phyloP scores from a whole-genome alignment of 352 stramenopile genomes.

The Globisporangium spiculum region DNA sequence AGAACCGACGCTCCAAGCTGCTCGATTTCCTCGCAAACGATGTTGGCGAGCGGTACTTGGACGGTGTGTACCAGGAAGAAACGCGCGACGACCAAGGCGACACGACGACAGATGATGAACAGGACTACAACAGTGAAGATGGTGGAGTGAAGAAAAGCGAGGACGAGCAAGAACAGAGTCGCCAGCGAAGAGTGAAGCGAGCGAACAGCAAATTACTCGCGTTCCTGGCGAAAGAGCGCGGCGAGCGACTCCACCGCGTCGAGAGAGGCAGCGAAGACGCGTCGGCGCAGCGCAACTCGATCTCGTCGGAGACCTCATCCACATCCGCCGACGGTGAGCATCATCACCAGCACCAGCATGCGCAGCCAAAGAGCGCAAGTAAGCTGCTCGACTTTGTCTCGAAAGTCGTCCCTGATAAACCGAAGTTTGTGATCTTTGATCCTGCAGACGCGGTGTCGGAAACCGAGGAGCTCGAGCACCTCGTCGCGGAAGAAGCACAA shows the following conservation, averaged over 20 bases:
- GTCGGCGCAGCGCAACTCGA: slow-evolving; percentile 16
- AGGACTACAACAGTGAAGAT: neutral
- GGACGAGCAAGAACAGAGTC: slow-evolving; percentile 6
- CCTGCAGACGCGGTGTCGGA: slow-evolving; percentile 36
- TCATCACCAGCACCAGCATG: neutral
- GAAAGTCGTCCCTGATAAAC: slow-evolving; percentile 45
- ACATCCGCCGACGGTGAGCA: neutral
- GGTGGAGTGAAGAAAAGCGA: neutral
- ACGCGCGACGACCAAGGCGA: slow-evolving; percentile 28
- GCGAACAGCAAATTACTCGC: slow-evolving; percentile 56
- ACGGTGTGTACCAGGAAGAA: slow-evolving; percentile 74
- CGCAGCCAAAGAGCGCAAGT: slow-evolving; percentile 18
- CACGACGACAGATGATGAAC: slow-evolving; percentile 16
- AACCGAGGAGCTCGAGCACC: slow-evolving; percentile 33
- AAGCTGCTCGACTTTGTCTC: slow-evolving; percentile 58
- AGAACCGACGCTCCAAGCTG: slow-evolving; percentile 58
- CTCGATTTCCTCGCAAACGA: slow-evolving; percentile 77
- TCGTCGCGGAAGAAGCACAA: slow-evolving; percentile 38
- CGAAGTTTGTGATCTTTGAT: slow-evolving; percentile 56
- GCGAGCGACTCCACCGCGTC: slow-evolving; percentile 39
- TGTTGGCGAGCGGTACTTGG: slow-evolving; percentile 61
- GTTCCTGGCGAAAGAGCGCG: slow-evolving; percentile 54
- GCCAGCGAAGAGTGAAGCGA: slow-evolving; percentile 20
- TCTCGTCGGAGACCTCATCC: slow-evolving; percentile 29
- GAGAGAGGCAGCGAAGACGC: slow-evolving; percentile 20